Evolutionary conservation across 768 basidiomycete species (phyloP), one percentile per base, ranked within the genome.

Genomic region (Mycena chlorophos): DNA sequence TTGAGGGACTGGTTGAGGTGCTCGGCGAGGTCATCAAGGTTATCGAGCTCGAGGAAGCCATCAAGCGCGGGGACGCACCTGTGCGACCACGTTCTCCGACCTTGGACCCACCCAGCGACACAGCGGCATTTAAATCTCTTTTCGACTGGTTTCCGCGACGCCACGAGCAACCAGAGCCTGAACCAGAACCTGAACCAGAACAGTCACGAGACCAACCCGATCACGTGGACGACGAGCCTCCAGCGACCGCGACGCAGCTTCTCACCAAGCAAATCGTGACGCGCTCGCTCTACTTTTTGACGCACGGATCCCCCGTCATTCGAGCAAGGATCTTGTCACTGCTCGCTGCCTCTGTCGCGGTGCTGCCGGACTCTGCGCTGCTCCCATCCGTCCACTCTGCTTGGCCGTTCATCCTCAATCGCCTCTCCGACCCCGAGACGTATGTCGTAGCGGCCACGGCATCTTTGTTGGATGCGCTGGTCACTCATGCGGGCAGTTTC

Each of bases 381-480:
- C 80, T 98, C 37, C 90, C 94, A 2, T 80, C 89, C 4, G 82
- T 98, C 30, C 91, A 98, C 69, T 80, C 82, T 20, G 88, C 91
- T 2, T 99, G 97, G 97, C 92, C 93, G n/a, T 91, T 88, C 69
- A 84, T 99, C 62, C 72, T 98, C 52, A 93, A 93, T 62, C 82
- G 96, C 6, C 76, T 98, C 13, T 67, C 69, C 14, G 91, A 94
- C 64, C 40, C 76, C 0, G 89, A 94, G 66, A 73, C 85, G 0
- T 94, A 85, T 63, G 93, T 98, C 26, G 82, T 94, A 58, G 81
- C 82, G 51, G 88, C 89, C 22, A 87, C 92, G 1, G 86, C 88
- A 1, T 73, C 71, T 3, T 73, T 97, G 40, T 73, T 98, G n/a
- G 88, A 90, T 61, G 72, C 81, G 1, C 75, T 99, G 34, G 81